Base-by-base conservation (phyloP, 495 filamentous ascomycete genomes). In the Penicillium atrosanguineum region DNA sequence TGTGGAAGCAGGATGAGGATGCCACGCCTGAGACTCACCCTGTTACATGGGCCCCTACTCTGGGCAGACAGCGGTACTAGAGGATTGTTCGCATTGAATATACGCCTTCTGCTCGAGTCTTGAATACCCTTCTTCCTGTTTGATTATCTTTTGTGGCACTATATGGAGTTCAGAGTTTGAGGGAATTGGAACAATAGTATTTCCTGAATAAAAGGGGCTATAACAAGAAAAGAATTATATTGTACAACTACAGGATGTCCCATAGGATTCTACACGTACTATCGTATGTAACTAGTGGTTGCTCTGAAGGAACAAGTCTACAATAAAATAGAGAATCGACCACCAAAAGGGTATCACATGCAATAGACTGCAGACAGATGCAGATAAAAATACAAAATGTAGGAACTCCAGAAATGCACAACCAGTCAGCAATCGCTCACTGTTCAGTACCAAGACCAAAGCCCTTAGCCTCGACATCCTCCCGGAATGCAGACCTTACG, bases 11-110 rank as follows among this genome's bases (percentile, higher is more conserved):
- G 48, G 94, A 97, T 69, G 88, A 92, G 15, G 79, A 87, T 20
- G 94, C 94, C 19, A 97, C 95, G 2, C 85, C 88, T 29, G 90
- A 97, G 67, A 88, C 86, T 23, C 90, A 97, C 72, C 94, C 94
- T 7, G 72, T 99, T 41, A 88, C 93, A 25, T 99, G 95, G 94
- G 90, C 88, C 61, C 95, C 94, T 25, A 89, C 83, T 1, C 69
- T 97, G 28, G 86, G 87, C 19, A 68, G 87, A 60, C 79, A 83
- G 67, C 88, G 86, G 72, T 89, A 80, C 59, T 88, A 74, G 65
- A 54, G 23, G 31, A 14, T 34, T 34, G 31, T 11, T 12, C 11
- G 31, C 31, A 12, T 34, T 26, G 12, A 18, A 26, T 41, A 41
- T 25, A 20, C 14, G 37, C 26, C 26, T 46, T 50, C 23, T 47